These are phyloP conservation scores for Seminavis robusta DNA, from an alignment of 108 stramenopile species.

Conservation along the genomic window DNA sequence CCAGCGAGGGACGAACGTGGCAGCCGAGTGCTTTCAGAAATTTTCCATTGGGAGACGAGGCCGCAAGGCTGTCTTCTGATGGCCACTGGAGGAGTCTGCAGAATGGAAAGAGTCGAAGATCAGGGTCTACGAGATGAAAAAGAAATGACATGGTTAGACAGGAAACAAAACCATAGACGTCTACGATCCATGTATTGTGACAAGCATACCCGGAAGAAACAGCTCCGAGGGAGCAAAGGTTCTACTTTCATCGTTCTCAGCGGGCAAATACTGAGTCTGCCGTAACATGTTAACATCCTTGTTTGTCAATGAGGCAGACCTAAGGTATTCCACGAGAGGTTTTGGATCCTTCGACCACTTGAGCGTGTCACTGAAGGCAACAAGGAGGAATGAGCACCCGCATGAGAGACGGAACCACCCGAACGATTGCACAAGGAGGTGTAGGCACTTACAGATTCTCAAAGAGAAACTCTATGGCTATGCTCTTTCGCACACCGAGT, in stretches of 20 bases:
- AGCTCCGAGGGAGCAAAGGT: slow-evolving; percentile 61
- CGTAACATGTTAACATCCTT: slow-evolving; percentile 56
- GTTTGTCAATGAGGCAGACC: slow-evolving; percentile 46
- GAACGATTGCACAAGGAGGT: too few relatives aligned
- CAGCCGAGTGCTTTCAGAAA: slow-evolving; percentile 61
- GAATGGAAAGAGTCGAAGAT: slow-evolving; percentile 61
- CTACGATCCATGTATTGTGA: too few relatives aligned
- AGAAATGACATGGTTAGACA: too few relatives aligned
- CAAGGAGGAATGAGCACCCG: too few relatives aligned
- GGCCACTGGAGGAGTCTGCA: slow-evolving; percentile 70
- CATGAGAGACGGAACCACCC: too few relatives aligned
- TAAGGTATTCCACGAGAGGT: slow-evolving; percentile 68
- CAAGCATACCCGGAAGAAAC: too few relatives aligned
- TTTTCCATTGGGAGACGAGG: slow-evolving; percentile 43
- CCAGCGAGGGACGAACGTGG: slow-evolving; percentile 47
- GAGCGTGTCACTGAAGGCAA: too few relatives aligned
- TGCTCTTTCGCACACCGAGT: slow-evolving; percentile 66
- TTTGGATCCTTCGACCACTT: slow-evolving; percentile 66
- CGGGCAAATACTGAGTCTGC: slow-evolving; percentile 62
- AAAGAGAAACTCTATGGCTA: slow-evolving; percentile 76
- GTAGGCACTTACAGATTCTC: too few relatives aligned
- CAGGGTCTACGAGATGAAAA: slow-evolving; percentile 33
- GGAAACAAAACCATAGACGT: too few relatives aligned
- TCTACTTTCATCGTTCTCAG: slow-evolving; percentile 46
- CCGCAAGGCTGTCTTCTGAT: slow-evolving; percentile 49